phyloP scores from a whole-genome alignment of 768 basidiomycete genomes.

The Phaeolepiota aurea region DNA sequence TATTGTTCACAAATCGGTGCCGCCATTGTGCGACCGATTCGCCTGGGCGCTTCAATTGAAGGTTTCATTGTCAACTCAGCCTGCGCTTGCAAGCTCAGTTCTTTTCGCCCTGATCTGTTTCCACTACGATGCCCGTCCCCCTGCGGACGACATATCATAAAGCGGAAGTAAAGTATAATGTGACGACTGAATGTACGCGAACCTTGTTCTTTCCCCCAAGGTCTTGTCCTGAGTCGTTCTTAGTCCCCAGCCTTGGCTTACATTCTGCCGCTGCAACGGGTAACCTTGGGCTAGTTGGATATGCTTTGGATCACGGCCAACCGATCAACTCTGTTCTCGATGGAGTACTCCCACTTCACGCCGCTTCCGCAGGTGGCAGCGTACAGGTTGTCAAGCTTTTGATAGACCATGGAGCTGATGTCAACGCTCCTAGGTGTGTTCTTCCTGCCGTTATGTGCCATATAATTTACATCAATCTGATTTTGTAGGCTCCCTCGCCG shows the following conservation, averaged over 20 bases:
- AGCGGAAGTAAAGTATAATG: slow-evolving; percentile 50
- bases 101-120: slow-evolving; percentile 8
- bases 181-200: slow-evolving; percentile 46
- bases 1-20: slow-evolving; percentile 37
- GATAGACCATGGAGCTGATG: slow-evolving; percentile 94
- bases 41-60: too few relatives aligned
- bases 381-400: slow-evolving; percentile 82
- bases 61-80: too few relatives aligned
- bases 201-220: slow-evolving; percentile 1
- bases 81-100: too few relatives aligned
- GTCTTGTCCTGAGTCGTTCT: slow-evolving; percentile 6
- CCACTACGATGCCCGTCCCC: slow-evolving; percentile 37
- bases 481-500: slow-evolving; percentile 56
- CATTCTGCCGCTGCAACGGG: slow-evolving; percentile 77
- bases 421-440: slow-evolving; percentile 83
- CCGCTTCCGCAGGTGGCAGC: slow-evolving; percentile 86
- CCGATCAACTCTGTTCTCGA: slow-evolving; percentile 95
- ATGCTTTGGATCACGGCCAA: slow-evolving; percentile 89
- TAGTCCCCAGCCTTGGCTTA: slow-evolving; percentile 70
- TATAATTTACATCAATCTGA: slow-evolving; percentile 7
- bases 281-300: slow-evolving; percentile 88
- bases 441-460: background rate
- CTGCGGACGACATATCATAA: slow-evolving; percentile 36
- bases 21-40: slow-evolving; percentile 29
- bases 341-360: slow-evolving; percentile 95